phyloP scores from a whole-genome alignment of 2,329 filamentous ascomycete species.

The Tothia fuscella region DNA sequence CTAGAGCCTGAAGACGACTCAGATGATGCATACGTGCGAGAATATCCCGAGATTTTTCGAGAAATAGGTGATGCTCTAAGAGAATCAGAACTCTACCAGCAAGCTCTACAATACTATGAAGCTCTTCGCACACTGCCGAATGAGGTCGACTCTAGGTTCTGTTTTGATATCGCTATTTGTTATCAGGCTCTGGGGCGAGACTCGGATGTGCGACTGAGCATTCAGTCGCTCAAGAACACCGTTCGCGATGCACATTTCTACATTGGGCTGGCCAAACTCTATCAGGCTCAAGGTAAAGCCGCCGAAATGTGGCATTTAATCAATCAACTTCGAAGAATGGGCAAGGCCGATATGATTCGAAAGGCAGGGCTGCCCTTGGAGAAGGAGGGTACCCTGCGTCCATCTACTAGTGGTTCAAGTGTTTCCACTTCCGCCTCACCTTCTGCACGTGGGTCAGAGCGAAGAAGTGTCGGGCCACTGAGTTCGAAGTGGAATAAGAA shows the following conservation, averaged over 20 bases:
- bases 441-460: background rate
- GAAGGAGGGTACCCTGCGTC: background rate
- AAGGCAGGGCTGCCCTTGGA: slow-evolving; percentile 6
- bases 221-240: slow-evolving; percentile 2
- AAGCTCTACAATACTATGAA: slow-evolving; percentile 48
- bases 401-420: background rate
- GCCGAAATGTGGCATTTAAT: slow-evolving; percentile 9
- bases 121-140: slow-evolving; percentile 34
- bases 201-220: slow-evolving; percentile 9
- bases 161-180: slow-evolving; percentile 50
- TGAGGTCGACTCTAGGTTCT: slow-evolving; percentile 37
- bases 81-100: slow-evolving; percentile 36
- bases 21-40: slow-evolving; percentile 41
- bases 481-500: too few species aligned
- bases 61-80: slow-evolving; percentile 53
- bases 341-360: slow-evolving; percentile 4
- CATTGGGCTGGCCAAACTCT: slow-evolving; percentile 10
- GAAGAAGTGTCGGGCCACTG: too few species aligned
- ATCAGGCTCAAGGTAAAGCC: slow-evolving; percentile 7
- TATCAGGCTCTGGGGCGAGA: slow-evolving; percentile 50
- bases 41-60: slow-evolving; percentile 69
- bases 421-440: background rate
- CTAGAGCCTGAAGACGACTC: slow-evolving; percentile 51
- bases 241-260: slow-evolving; percentile 5
- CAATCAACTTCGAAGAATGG: slow-evolving; percentile 7